A percentile compares a stretch with the other conserved stretches of the same genome.
These are phyloP conservation scores for Punica granatum DNA, from an alignment of 345 rosid species.

Conservation along the genomic window DNA sequence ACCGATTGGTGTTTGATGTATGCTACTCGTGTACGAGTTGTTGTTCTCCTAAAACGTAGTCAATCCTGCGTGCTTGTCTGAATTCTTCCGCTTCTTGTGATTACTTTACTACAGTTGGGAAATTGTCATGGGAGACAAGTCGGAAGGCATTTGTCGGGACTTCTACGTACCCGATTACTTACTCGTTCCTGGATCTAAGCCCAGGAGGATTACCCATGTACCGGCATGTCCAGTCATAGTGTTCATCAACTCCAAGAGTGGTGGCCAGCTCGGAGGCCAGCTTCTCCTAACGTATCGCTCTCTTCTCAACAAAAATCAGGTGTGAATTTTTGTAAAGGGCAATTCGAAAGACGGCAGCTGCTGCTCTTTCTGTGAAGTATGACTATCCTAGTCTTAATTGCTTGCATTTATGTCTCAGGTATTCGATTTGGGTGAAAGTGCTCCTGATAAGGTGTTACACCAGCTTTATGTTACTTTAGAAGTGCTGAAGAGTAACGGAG, in stretches of 20 bases:
- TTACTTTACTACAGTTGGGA: constrained; percentile 2
- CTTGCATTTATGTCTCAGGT: constrained; percentile 26
- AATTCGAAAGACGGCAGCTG: not conserved
- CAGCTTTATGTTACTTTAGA: constrained; percentile 38
- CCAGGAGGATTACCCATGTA: not conserved
- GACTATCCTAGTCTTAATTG: not conserved
- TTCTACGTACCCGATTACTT: constrained; percentile 15
- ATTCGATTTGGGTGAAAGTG: constrained; percentile 42
- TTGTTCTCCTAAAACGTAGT: no score
- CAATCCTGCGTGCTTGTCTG: not conserved
- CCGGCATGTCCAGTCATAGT: constrained; percentile 49
- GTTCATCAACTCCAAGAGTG: constrained; percentile 65
- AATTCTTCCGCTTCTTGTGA: not conserved
- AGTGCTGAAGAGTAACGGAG: constrained; percentile 32
- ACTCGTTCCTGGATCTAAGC: constrained; percentile 10
- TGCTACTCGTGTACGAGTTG: not conserved
- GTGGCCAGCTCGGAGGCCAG: constrained; percentile 63
- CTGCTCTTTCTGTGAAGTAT: not conserved
- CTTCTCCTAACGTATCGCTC: constrained; percentile 48
- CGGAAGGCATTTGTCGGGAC: constrained; percentile 9
- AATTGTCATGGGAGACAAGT: constrained; percentile 9
- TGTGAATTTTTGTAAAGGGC: not conserved
- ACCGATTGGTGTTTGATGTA: not conserved
- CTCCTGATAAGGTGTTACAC: constrained; percentile 46
- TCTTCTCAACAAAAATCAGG: constrained; percentile 55